Evolutionary conservation across 345 rosid genomes (phyloP).

Genomic region (Salix udensis): DNA sequence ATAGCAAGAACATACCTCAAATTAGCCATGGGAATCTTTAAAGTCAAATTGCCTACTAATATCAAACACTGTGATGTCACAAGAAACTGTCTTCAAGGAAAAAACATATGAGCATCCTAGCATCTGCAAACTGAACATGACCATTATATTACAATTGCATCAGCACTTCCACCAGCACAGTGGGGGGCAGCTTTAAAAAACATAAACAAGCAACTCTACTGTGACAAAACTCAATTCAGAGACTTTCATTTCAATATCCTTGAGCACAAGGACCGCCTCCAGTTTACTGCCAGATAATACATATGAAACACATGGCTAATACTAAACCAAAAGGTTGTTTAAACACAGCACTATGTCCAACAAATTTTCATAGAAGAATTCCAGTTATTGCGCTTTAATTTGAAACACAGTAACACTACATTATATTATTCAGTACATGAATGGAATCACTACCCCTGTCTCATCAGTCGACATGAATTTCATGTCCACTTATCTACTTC

Average conservation of each 20-base stretch:
- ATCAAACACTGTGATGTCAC: neutral
- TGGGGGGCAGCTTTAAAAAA: neutral
- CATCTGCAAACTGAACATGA: neutral
- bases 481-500: neutral
- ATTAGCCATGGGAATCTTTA: neutral
- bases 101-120: neutral
- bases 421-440: neutral
- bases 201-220: neutral
- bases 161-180: neutral
- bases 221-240: neutral
- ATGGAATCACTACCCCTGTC: neutral
- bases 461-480: neutral
- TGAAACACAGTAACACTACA: neutral
- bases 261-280: neutral
- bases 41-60: neutral
- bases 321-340: neutral
- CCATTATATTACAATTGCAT: neutral
- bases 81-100: neutral
- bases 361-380: neutral
- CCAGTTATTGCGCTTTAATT: neutral
- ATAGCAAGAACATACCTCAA: neutral
- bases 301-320: neutral
- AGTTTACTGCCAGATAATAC: neutral
- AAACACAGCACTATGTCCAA: neutral
- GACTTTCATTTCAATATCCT: neutral